phyloP scores from a whole-genome alignment of 2,329 filamentous ascomycete species.

The Endoconidiophora laricicola region DNA sequence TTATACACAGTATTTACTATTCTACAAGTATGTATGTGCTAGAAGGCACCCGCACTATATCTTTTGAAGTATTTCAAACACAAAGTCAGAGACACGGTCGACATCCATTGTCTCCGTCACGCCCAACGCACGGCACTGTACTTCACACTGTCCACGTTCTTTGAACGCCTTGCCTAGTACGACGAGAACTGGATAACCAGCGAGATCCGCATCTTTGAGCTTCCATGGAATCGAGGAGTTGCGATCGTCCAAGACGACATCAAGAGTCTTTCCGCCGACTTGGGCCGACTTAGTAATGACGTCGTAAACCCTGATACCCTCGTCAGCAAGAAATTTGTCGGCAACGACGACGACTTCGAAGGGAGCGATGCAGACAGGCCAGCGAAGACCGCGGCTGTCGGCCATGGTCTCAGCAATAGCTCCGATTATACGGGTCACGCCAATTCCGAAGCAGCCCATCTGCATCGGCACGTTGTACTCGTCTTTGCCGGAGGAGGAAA shows the following conservation, averaged over 20 bases:
- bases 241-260: constrained; percentile 61
- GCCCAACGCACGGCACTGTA: constrained; percentile 58
- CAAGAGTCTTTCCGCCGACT: constrained; percentile 24
- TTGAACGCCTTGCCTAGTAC: constrained; percentile 60
- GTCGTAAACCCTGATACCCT: constrained; percentile 48
- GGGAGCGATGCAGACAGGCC: constrained; percentile 75
- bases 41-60: constrained; percentile 22
- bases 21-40: no score
- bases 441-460: constrained; percentile 96
- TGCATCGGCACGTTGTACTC: constrained; percentile 40
- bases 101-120: constrained; percentile 42
- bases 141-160: constrained; percentile 43
- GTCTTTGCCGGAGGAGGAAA: constrained; percentile 9
- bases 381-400: constrained; percentile 62
- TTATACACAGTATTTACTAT: background rate
- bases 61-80: constrained; percentile 30
- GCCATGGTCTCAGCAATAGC: constrained; percentile 64
- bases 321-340: constrained; percentile 27
- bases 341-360: constrained; percentile 59
- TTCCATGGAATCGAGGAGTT: constrained; percentile 61
- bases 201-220: constrained; percentile 71
- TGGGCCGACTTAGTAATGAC: constrained; percentile 2
- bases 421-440: constrained; percentile 76
- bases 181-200: constrained; percentile 74
- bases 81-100: constrained; percentile 29